A percentile compares a stretch with the other conserved stretches of the same genome.
Evolutionary conservation across 2,329 filamentous ascomycete species (phyloP).

Genomic region (Fusarium mexicanum): DNA sequence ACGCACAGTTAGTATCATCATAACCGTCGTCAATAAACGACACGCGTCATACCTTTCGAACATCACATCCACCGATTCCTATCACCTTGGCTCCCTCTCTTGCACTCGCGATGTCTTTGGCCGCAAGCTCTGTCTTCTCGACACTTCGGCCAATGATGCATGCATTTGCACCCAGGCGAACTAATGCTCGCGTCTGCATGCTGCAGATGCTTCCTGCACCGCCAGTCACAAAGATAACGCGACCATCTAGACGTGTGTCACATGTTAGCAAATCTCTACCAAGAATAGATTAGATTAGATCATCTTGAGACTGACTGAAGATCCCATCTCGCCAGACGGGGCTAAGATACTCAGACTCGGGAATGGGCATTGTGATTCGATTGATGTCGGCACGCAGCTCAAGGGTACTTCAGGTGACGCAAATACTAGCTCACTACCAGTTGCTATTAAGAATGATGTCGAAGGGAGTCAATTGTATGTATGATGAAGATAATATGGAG

Average conservation of each 20-base stretch:
- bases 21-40: background rate
- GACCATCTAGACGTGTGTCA: slow-evolving; percentile 69
- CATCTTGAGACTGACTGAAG: slow-evolving; percentile 69
- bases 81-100: slow-evolving; percentile 84
- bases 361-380: slow-evolving; percentile 66
- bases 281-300: too few species aligned
- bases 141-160: slow-evolving; percentile 92
- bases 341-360: slow-evolving; percentile 80
- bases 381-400: background rate
- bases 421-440: background rate
- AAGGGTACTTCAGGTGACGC: background rate
- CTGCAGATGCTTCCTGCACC: slow-evolving; percentile 95
- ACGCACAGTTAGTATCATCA: background rate
- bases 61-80: slow-evolving; percentile 82
- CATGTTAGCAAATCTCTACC: background rate
- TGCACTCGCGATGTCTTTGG: slow-evolving; percentile 82
- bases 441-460: background rate
- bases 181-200: slow-evolving; percentile 89
- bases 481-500: background rate
- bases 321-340: slow-evolving; percentile 87
- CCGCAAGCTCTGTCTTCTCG: slow-evolving; percentile 84
- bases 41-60: slow-evolving; percentile 68
- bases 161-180: slow-evolving; percentile 90
- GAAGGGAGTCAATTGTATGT: background rate
- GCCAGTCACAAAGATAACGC: slow-evolving; percentile 94